A percentile compares a stretch with the other conserved stretches of the same genome.
Conservation (phyloP, 306 rosid genomes). For the Quercus wislizeni region DNA sequence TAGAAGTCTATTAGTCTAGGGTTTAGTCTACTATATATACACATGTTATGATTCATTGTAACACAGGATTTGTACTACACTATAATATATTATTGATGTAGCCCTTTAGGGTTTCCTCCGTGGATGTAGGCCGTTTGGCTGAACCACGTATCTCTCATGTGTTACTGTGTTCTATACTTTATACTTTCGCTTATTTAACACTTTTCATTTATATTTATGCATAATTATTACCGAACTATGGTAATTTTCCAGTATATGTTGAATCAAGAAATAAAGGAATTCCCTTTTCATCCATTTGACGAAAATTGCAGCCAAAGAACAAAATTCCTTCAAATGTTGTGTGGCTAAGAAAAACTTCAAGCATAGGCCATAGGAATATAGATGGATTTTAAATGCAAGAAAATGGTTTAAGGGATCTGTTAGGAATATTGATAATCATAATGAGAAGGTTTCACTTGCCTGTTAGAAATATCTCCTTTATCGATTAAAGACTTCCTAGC, state of each 20-base stretch:
- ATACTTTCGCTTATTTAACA: too few relatives aligned
- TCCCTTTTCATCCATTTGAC: constrained; percentile 69
- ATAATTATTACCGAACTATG: neutral
- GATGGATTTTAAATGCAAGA: constrained; percentile 87
- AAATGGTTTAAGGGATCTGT: constrained; percentile 88
- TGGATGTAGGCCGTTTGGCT: too few relatives aligned
- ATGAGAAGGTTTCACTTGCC: constrained; percentile 42
- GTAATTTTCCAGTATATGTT: constrained; percentile 61
- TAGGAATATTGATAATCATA: constrained; percentile 57
- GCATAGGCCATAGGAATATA: constrained; percentile 71
- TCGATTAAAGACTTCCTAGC: too few relatives aligned
- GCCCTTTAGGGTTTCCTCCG: too few relatives aligned
- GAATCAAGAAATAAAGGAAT: constrained; percentile 73
- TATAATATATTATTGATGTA: too few relatives aligned
- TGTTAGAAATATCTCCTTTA: too few relatives aligned
- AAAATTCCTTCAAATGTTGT: constrained; percentile 84
- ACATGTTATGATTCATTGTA: too few relatives aligned
- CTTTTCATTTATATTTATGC: neutral
- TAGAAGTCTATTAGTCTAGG: too few relatives aligned
- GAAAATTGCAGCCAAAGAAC: constrained; percentile 61
- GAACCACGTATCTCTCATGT: too few relatives aligned
- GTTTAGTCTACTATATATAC: too few relatives aligned
- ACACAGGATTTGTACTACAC: too few relatives aligned
- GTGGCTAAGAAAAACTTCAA: constrained; percentile 70
- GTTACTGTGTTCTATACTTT: too few relatives aligned